phyloP scores from a whole-genome alignment of 179 eudicot species.

The Dionaea muscipula region DNA sequence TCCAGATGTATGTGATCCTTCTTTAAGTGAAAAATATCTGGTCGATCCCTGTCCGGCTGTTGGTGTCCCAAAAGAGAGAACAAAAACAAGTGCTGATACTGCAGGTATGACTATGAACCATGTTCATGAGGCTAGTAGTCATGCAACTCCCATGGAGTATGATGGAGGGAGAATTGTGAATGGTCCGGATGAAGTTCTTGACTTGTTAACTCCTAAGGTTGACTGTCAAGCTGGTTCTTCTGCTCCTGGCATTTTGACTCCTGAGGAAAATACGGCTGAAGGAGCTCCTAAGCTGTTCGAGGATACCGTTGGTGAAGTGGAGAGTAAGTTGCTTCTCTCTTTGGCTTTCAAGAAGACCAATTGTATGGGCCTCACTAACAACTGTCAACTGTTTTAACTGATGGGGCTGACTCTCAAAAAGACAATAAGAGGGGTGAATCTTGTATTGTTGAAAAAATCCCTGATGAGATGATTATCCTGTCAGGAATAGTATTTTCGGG shows the following conservation, averaged over 20 bases:
- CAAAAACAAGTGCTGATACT: conserved; percentile 8
- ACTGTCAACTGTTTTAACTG: neutral
- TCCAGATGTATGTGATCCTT: conserved; percentile 16
- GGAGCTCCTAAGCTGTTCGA: conserved; percentile 13
- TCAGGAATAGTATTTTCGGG: neutral
- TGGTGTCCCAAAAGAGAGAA: conserved; percentile 16
- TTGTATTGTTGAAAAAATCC: neutral
- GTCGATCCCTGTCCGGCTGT: conserved; percentile 8
- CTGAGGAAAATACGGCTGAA: conserved; percentile 10
- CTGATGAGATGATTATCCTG: neutral
- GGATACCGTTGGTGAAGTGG: conserved; percentile 1
- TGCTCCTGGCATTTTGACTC: neutral
- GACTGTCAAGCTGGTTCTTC: conserved; percentile 6
- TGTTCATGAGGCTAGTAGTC: neutral
- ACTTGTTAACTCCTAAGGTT: conserved; percentile 9
- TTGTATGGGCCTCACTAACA: conserved; percentile 1
- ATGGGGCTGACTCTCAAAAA: neutral
- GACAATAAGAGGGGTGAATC: neutral
- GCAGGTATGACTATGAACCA: conserved; percentile 9
- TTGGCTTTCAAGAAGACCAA: conserved; percentile 1
- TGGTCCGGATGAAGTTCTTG: conserved; percentile 6
- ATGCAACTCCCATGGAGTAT: neutral
- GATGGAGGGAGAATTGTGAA: neutral
- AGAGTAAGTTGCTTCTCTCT: conserved; percentile 1
- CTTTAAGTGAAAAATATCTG: conserved; percentile 11